A percentile compares a stretch with the other conserved stretches of the same genome.
Evolutionary conservation across 768 basidiomycete species (phyloP).

Genomic region (Austroboletus eburneus): DNA sequence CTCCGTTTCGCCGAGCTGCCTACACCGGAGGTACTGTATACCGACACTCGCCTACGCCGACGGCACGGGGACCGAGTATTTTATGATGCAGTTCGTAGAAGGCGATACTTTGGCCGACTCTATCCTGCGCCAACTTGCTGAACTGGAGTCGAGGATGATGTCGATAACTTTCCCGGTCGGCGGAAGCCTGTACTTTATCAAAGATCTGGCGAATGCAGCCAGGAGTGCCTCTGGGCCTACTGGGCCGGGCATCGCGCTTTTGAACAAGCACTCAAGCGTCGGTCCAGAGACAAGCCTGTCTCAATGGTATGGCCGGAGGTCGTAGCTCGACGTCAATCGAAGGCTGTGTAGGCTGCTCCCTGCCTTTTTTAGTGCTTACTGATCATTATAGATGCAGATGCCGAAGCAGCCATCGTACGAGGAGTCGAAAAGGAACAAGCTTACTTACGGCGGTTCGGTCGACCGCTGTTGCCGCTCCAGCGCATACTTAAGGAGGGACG

Average conservation of each 20-base stretch:
- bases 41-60: background rate
- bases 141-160: slow-evolving; percentile 6
- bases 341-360: background rate
- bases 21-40: background rate
- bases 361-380: slow-evolving; percentile 1
- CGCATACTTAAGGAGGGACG: background rate
- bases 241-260: background rate
- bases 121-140: background rate
- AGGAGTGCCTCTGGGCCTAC: too few species aligned
- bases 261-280: background rate
- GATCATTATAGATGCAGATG: slow-evolving; percentile 20
- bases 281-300: too few species aligned
- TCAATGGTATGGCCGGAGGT: background rate
- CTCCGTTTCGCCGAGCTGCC: slow-evolving; percentile 4
- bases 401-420: background rate
- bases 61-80: slow-evolving; percentile 22
- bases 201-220: background rate
- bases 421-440: background rate
- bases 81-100: background rate
- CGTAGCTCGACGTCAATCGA: background rate
- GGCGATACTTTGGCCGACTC: background rate
- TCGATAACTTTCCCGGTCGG: slow-evolving; percentile 1
- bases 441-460: background rate
- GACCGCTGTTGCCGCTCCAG: background rate
- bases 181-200: background rate